Conservation (phyloP, 495 filamentous ascomycete species). For the Aspergillus incahuasiensis region DNA sequence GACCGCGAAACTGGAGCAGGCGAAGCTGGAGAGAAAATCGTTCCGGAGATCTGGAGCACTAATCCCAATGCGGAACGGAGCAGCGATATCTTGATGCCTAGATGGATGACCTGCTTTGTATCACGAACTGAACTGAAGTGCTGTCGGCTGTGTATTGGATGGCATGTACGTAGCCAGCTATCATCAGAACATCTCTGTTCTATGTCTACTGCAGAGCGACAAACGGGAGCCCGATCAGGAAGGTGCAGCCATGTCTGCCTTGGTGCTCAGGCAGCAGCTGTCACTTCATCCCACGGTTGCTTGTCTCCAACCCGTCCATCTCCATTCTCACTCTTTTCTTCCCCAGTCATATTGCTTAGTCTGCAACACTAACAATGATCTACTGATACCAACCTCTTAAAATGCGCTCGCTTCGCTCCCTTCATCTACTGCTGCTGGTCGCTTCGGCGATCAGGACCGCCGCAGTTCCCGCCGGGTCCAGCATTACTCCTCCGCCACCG, state of each 20-base stretch:
- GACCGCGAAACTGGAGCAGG: neutral
- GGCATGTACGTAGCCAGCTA: neutral
- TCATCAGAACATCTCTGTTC: neutral
- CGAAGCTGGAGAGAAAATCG: neutral
- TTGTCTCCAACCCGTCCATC: neutral
- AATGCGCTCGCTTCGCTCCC: slow-evolving; percentile 16
- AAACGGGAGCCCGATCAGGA: neutral
- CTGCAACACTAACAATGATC: neutral
- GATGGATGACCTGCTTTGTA: neutral
- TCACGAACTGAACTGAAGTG: neutral
- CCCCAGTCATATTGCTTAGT: neutral
- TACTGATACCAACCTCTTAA: slow-evolving; percentile 6
- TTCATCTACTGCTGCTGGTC: slow-evolving; percentile 25
- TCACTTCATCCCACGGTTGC: neutral
- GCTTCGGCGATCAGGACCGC: slow-evolving; percentile 22
- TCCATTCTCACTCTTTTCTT: neutral
- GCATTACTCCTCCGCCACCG: slow-evolving; percentile 35
- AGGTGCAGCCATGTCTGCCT: neutral
- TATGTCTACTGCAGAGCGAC: neutral
- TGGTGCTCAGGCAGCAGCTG: neutral
- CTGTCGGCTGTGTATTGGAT: neutral
- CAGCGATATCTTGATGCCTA: neutral
- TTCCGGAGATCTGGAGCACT: slow-evolving; percentile 1
- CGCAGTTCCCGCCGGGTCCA: slow-evolving; percentile 43
- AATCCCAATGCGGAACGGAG: neutral